Percentiles rank a stretch among this genome's conserved stretches.
phyloP scores from a whole-genome alignment of 2,329 filamentous ascomycete species.

The Aspergillus nomiae region DNA sequence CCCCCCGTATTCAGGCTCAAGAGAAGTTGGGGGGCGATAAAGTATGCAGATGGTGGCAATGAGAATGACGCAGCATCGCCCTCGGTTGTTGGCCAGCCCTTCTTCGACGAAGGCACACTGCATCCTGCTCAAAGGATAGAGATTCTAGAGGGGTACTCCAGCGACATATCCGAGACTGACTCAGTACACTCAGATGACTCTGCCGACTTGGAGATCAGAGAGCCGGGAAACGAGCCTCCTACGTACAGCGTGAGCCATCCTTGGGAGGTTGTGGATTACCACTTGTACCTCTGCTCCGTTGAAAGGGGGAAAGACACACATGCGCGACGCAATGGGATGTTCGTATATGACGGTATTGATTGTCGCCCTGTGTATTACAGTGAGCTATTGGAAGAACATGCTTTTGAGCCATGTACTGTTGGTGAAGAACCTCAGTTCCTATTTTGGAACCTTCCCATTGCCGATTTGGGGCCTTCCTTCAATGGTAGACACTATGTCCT shows the following conservation, averaged over 20 bases:
- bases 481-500: constrained; percentile 28
- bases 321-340: constrained; percentile 23
- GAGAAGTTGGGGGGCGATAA: constrained; percentile 17
- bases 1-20: constrained; percentile 23
- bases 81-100: neutral
- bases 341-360: constrained; percentile 28
- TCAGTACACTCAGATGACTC: constrained; percentile 6
- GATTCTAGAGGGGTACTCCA: constrained; percentile 4
- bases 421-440: constrained; percentile 21
- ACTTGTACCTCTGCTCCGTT: constrained; percentile 32
- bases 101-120: constrained; percentile 5
- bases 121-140: constrained; percentile 5
- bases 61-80: constrained; percentile 1
- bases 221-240: constrained; percentile 2
- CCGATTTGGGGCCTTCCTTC: constrained; percentile 18
- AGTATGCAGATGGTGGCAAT: constrained; percentile 7
- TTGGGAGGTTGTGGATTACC: constrained; percentile 36
- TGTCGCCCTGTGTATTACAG: constrained; percentile 26
- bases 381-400: constrained; percentile 20
- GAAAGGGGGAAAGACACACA: constrained; percentile 23
- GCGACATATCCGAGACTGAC: constrained; percentile 5
- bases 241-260: constrained; percentile 26
- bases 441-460: constrained; percentile 28
- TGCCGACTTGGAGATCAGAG: neutral
- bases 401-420: constrained; percentile 12